Conservation (phyloP, 441 rosid genomes). For the Brassica hybrid region DNA sequence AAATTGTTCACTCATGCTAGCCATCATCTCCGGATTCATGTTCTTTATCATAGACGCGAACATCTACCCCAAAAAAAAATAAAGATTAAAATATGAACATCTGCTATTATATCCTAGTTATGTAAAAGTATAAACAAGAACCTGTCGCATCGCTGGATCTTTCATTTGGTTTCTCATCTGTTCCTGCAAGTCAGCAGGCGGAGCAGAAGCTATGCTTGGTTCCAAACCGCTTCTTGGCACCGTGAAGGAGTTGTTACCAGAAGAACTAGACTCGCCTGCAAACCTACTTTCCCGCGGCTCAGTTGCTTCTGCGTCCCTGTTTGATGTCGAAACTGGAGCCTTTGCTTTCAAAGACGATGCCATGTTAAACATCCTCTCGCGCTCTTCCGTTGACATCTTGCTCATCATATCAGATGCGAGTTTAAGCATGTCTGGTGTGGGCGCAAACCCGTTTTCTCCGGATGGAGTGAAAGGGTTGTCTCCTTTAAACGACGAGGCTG, state of each 20-base stretch:
- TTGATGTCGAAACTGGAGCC: constrained; percentile 48
- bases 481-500: constrained; percentile 84
- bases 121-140: neutral
- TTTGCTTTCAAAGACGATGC: constrained; percentile 64
- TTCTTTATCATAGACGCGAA: constrained; percentile 83
- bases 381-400: constrained; percentile 66
- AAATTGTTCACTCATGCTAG: constrained; percentile 90
- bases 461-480: constrained; percentile 51
- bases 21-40: constrained; percentile 95
- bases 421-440: constrained; percentile 71
- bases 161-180: constrained; percentile 94
- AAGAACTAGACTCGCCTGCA: constrained; percentile 56
- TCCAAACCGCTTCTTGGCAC: constrained; percentile 52
- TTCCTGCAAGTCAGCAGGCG: constrained; percentile 76
- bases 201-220: constrained; percentile 53
- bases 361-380: constrained; percentile 85
- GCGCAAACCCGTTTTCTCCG: constrained; percentile 49
- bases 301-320: constrained; percentile 36
- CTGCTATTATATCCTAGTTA: neutral
- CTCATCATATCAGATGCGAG: constrained; percentile 69
- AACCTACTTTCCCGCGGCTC: constrained; percentile 43
- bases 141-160: constrained; percentile 95
- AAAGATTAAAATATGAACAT: constrained; percentile 23
- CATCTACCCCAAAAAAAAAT: constrained; percentile 58
- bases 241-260: constrained; percentile 44